A percentile compares a stretch with the other conserved stretches of the same genome.
These are phyloP conservation scores for Epichloe scottii DNA, from an alignment of 2,329 filamentous ascomycete genomes.

Conservation along the genomic window DNA sequence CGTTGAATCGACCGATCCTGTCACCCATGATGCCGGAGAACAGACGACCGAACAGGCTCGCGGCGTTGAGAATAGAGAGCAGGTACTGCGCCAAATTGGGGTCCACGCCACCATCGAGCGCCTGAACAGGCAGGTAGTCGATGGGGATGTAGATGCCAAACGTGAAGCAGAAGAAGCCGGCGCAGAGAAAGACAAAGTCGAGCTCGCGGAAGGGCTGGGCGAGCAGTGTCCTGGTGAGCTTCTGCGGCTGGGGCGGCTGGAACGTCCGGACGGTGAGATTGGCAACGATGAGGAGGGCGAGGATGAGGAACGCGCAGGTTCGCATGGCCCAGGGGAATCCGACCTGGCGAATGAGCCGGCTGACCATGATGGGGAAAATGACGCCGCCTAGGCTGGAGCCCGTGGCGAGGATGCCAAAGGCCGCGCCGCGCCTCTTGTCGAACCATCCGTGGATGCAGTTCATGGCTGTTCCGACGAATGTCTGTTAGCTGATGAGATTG, in stretches of 20 bases:
- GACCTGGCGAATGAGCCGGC: constrained; percentile 16
- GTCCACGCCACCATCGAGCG: constrained; percentile 11
- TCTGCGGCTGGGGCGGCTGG: constrained; percentile 10
- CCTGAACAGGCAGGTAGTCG: constrained; percentile 15
- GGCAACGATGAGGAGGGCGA: constrained; percentile 18
- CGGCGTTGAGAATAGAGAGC: constrained; percentile 26
- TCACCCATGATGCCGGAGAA: constrained; percentile 22
- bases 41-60: constrained; percentile 24
- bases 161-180: constrained; percentile 18
- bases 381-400: constrained; percentile 21
- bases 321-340: constrained; percentile 22
- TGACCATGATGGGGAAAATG: constrained; percentile 22
- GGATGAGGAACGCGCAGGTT: constrained; percentile 12
- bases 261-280: constrained; percentile 15
- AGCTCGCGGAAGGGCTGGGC: constrained; percentile 18
- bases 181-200: constrained; percentile 15
- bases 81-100: constrained; percentile 20
- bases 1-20: constrained; percentile 26
- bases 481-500: background rate
- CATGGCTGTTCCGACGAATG: constrained; percentile 7
- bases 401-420: constrained; percentile 15
- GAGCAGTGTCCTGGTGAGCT: constrained; percentile 8
- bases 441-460: constrained; percentile 14
- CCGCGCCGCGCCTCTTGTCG: constrained; percentile 11
- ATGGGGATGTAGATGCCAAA: constrained; percentile 22